Evolutionary conservation across 1,284 basidiomycete genomes (phyloP), one percentile per base, ranked within the genome.

Genomic region (Sporisorium scitamineum): DNA sequence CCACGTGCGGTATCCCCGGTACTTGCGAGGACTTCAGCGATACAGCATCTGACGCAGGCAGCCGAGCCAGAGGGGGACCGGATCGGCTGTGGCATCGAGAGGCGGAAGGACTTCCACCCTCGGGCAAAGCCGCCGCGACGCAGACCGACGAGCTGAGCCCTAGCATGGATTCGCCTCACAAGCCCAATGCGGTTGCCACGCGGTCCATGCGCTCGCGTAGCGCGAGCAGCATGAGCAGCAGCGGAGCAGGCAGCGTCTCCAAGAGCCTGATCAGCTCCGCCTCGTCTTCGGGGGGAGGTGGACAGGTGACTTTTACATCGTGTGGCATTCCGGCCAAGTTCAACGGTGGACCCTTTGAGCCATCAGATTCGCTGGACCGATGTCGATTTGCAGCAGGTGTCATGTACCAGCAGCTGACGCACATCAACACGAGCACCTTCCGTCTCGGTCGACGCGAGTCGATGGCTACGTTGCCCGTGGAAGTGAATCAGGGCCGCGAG

Each of bases 1-100:
- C 79, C 1, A 78, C 78, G 13, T 82, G 80, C 39, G 79, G 80
- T 9, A 72, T 82, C 31, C 80, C 80, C 13, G 74, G 76, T 26
- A 72, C 76, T 1, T 77, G 67, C 60, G 70, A 71, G 44, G 69
- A 71, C 31, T 54, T 54, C 37, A 67, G 67, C 47, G 74, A 78
- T 34, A 65, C 63, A 14, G 66, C 72, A 9, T 78, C 72, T 10
- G 68, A 77, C 54, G 29, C 27, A 2, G 57, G 63, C 39, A 32
- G 44, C 27, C 51, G 67, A 26, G 9, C 42, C 5, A 53, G 50
- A 6, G 58, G 41, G 16, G 74, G 62, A 13, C 62, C 60, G 31
- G 70, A 70, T 26, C 65, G 61, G 2, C 56, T 72, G 51, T 79
- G 72, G 70, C 68, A 76, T 50, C 65, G 74, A 6, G 65, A 70